Base-by-base conservation (phyloP, 768 basidiomycete genomes). In the Termitomyces sp. region DNA sequence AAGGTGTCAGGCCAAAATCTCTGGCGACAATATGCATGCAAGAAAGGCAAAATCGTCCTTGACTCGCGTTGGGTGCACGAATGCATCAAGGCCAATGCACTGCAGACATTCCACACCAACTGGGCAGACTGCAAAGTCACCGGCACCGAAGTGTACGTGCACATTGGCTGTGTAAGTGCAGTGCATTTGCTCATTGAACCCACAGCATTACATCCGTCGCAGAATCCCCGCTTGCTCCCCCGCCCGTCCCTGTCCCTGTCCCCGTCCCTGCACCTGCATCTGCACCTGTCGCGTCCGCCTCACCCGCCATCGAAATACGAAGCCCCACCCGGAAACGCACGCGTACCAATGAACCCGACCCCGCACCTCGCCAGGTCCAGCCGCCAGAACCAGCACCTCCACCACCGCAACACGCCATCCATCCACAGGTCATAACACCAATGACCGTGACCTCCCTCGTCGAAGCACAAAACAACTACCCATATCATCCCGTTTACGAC, bases 71-170 rank as follows among this genome's bases (percentile, higher is more conserved):
- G 91, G 91, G 79, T 91, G 21, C 79, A 80, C 48, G 87, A 90
- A 65, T 94, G 91, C 63, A 76, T 94, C 63, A 82, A 85, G 62
- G 72, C 78, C 6, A 79, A 82, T 50, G 77, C 80, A 44, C 75
- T 94, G 34, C 87, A 89, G 67, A 89, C 88, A 0, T 92, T 86
- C 64, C 79, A 82, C 49, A 82, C 75, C 55, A 84, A 89, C 63
- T 94, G 87, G 82, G 89, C 86, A 11, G 88, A 83, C 25, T 93
- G 88, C 63, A 92, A 88, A 72, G 82, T 94, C 19, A 85, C 80
- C 19, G 91, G 90, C 23, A 77, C 74, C 17, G 89, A 93, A 70
- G 71, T 75, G 90, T 93, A 70, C 35, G 79, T 72, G n/a, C 10
- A 37, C 52, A 40, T 42, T n/a, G 42, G 43, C 35, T 49, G 45